Evolutionary conservation across 163 green algal species (phyloP).

Genomic region (Scenedesmus sp.): DNA sequence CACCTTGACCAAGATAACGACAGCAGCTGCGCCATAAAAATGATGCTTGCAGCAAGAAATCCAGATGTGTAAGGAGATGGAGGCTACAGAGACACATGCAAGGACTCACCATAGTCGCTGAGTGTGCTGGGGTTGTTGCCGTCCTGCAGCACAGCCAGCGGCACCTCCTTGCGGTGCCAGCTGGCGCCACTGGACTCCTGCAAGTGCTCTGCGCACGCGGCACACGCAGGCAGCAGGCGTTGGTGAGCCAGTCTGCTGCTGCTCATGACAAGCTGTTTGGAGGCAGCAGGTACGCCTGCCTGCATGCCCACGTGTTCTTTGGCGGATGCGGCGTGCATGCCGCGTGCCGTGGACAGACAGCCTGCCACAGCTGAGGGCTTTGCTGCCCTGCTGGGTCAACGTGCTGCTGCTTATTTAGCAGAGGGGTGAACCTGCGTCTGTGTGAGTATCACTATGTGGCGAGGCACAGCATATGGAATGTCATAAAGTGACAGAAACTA

Average conservation of each 20-base stretch:
- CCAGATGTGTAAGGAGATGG: too few relatives aligned
- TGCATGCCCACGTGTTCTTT: not conserved
- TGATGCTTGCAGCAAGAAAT: too few relatives aligned
- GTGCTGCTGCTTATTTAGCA: too few relatives aligned
- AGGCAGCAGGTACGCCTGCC: not conserved
- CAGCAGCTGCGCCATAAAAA: too few relatives aligned
- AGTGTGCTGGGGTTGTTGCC: constrained; percentile 33
- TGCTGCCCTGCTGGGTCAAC: too few relatives aligned
- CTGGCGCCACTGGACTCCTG: not conserved
- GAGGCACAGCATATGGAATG: too few relatives aligned
- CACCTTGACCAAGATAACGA: too few relatives aligned
- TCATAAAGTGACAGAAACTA: not conserved
- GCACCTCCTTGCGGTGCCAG: constrained; percentile 63
- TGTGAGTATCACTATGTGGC: too few relatives aligned
- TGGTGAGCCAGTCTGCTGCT: not conserved
- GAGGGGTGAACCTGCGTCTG: too few relatives aligned
- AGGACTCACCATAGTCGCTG: constrained; percentile 17
- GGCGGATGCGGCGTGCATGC: too few relatives aligned
- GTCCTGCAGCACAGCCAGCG: constrained; percentile 43
- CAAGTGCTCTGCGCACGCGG: constrained; percentile 24
- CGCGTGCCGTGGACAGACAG: too few relatives aligned
- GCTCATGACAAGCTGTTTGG: not conserved
- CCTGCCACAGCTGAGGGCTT: too few relatives aligned
- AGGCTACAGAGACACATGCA: not conserved
- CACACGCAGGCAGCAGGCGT: not conserved